Evolutionary conservation across 441 rosid genomes (phyloP).

Genomic region (Hura crepitans): DNA sequence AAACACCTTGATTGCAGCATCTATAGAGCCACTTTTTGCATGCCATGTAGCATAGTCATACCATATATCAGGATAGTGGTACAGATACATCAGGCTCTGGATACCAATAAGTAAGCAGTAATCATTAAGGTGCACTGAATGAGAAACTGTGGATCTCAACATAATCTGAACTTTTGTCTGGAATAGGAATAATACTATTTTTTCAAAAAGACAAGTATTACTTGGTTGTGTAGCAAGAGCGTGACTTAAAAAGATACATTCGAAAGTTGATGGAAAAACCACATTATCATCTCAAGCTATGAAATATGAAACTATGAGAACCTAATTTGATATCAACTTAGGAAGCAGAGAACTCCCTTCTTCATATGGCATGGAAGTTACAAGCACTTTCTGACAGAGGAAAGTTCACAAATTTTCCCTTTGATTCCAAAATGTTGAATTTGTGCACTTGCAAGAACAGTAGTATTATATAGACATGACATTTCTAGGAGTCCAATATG

Average conservation of each 20-base stretch:
- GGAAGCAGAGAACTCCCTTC: not conserved
- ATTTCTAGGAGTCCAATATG: not conserved
- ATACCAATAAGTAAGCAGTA: conserved; percentile 27
- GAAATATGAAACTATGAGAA: not conserved
- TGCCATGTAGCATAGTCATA: conserved; percentile 96
- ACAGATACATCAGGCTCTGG: conserved; percentile 91
- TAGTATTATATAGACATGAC: not conserved
- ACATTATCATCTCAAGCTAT: not conserved
- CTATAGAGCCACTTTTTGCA: conserved; percentile 74
- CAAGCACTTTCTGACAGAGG: not conserved
- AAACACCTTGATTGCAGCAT: conserved; percentile 87
- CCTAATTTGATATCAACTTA: conserved; percentile 2
- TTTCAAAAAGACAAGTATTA: too few relatives aligned
- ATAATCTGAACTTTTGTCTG: not conserved
- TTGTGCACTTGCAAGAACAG: not conserved
- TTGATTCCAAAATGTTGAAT: conserved; percentile 2
- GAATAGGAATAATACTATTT: not conserved
- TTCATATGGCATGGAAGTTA: not conserved
- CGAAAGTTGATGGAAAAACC: not conserved
- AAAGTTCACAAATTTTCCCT: not conserved
- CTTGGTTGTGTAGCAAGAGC: not conserved
- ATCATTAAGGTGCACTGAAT: conserved; percentile 6
- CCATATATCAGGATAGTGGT: conserved; percentile 95
- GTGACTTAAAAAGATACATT: conserved; percentile 3
- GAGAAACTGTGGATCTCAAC: not conserved